A percentile compares a stretch with the other conserved stretches of the same genome.
These are phyloP conservation scores for Hypomontagnella monticulosa DNA, from an alignment of 495 filamentous ascomycete genomes.

Conservation along the genomic window DNA sequence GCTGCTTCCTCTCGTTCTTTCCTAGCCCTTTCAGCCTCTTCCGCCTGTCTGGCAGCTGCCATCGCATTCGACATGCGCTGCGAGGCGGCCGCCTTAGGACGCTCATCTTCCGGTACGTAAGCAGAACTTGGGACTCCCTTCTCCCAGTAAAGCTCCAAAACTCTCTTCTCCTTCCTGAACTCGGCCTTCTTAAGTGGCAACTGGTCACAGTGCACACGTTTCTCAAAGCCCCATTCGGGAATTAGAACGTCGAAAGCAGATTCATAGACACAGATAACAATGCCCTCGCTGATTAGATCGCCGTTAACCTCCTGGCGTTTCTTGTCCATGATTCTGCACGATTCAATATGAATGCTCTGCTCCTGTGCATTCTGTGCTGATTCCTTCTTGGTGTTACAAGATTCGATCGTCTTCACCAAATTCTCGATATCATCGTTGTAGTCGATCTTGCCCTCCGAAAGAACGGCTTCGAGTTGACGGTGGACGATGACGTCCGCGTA, in stretches of 20 bases:
- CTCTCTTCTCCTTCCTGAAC: slow-evolving; percentile 91
- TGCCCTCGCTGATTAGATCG: slow-evolving; percentile 95
- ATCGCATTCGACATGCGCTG: slow-evolving; percentile 76
- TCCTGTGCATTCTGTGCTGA: slow-evolving; percentile 97
- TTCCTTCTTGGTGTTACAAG: slow-evolving; percentile 99
- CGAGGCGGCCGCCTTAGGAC: slow-evolving; percentile 78
- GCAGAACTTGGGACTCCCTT: slow-evolving; percentile 97
- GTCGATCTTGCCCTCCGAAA: slow-evolving; percentile 83
- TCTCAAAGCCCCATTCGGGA: slow-evolving; percentile 98
- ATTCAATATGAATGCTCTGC: slow-evolving; percentile 98
- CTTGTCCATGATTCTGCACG: slow-evolving; percentile 93
- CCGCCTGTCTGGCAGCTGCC: slow-evolving; percentile 79
- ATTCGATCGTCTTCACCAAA: slow-evolving; percentile 90
- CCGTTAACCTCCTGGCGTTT: slow-evolving; percentile 83
- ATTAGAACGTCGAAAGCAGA: slow-evolving; percentile 98
- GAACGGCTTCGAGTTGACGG: slow-evolving; percentile 87
- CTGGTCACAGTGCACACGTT: slow-evolving; percentile 98
- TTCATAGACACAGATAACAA: slow-evolving; percentile 97
- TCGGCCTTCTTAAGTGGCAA: slow-evolving; percentile 98
- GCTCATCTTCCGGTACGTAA: slow-evolving; percentile 96
- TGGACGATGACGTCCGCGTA: slow-evolving; percentile 96
- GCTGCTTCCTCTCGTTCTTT: slow-evolving; percentile 87
- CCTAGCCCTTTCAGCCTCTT: slow-evolving; percentile 78
- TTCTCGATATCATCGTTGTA: slow-evolving; percentile 90
- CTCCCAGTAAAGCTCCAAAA: slow-evolving; percentile 98